Base-by-base conservation (phyloP, 2,329 filamentous ascomycete genomes). In the Rachicladosporium sp. region DNA sequence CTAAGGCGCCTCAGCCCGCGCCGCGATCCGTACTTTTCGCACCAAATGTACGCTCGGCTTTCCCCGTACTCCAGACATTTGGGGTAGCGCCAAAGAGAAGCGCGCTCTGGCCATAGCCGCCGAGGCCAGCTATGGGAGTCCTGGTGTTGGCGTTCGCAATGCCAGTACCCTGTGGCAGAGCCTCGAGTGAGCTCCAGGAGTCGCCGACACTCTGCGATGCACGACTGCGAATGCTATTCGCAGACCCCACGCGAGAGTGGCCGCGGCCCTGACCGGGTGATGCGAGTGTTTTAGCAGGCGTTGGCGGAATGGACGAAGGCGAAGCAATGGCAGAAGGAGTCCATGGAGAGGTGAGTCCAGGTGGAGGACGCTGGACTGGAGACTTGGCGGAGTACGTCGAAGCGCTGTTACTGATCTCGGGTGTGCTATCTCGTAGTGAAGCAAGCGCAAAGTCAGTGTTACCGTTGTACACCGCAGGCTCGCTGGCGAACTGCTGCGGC, bases 241-340 rank as follows among this genome's bases (percentile, higher is more conserved):
- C 53, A 39, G 66, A 69, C 37, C 60, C 60, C 10, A 60, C 59
- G 32, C 66, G 64, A 10, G 62, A 60, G 47, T 68, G 64, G 3
- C 58, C 55, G 31, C 38, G 42, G 11, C 34, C 33, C 7, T 43
- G 42, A 10, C 45, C 43, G 6, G 53, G 51, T 4, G 52, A 54
- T 29, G 39, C 43, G 6, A 56, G 51, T 5, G 54, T 49, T 10
- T 53, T 50, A 8, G 45, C 47, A 2, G 52, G 54, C 15, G 56
- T 45, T 9, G 56, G 57, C 29, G 56, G 48, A 1, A 61, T 57
- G 21, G 62, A 60, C 12, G 49, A 58, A 40, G 40, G 52, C 40
- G 52, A 49, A 23, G 40, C 36, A 2, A 45, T 41, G 29, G 35
- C 19, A 19, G 15, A 19, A 9, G 38, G 34, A 8, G 34, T 37